These are phyloP conservation scores for Colletotrichum sp. DNA, from an alignment of 2,329 filamentous ascomycete genomes.

Conservation along the genomic window DNA sequence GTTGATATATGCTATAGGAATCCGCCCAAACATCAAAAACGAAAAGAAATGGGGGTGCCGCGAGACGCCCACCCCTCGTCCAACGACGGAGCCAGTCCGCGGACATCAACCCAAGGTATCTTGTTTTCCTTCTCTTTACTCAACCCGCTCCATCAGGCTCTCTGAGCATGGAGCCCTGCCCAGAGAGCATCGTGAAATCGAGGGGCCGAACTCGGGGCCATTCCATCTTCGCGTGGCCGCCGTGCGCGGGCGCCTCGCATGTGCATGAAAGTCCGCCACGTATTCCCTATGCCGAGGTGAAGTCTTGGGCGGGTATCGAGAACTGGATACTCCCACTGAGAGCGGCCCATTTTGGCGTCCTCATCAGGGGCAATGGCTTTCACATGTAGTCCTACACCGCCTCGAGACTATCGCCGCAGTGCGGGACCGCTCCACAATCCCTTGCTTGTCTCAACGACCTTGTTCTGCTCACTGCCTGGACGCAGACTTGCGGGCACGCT, in stretches of 20 bases:
- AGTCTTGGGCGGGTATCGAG: not conserved
- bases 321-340: not conserved
- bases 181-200: not conserved
- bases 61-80: not conserved
- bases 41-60: slow-evolving; percentile 8
- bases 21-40: not conserved
- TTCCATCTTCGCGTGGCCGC: not conserved
- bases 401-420: slow-evolving; percentile 14
- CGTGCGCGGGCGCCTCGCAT: slow-evolving; percentile 5
- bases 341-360: not conserved
- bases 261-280: not conserved
- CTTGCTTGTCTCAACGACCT: slow-evolving; percentile 67
- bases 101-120: slow-evolving; percentile 17
- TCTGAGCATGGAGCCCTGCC: not conserved
- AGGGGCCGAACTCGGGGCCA: not conserved
- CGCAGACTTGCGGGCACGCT: slow-evolving; percentile 56
- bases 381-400: not conserved
- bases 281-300: not conserved
- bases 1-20: slow-evolving; percentile 11
- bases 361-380: not conserved
- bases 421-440: slow-evolving; percentile 58
- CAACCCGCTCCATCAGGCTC: not conserved
- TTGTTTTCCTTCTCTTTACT: not conserved
- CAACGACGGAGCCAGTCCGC: slow-evolving; percentile 16
- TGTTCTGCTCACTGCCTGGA: slow-evolving; percentile 60